phyloP scores from a whole-genome alignment of 2,329 filamentous ascomycete species.

The Aspergillus ochraceoroseus region DNA sequence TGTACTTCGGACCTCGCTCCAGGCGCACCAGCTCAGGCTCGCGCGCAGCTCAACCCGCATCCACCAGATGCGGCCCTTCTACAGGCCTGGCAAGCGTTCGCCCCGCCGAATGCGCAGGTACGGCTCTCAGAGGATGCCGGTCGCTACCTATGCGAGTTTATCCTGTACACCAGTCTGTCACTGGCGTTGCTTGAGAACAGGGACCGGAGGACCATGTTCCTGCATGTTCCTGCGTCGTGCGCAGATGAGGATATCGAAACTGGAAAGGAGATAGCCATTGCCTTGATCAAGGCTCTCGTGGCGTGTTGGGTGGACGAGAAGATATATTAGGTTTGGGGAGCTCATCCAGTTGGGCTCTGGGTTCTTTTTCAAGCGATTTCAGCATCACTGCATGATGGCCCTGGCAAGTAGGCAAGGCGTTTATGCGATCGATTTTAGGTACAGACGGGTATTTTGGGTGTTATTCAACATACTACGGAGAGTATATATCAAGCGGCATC shows the following conservation, averaged over 20 bases:
- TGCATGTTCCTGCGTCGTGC: conserved; percentile 64
- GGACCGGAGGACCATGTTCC: conserved; percentile 55
- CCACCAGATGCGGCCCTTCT: conserved; percentile 36
- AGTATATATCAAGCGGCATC: too few species aligned
- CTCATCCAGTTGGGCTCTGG: too few species aligned
- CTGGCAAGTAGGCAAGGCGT: too few species aligned
- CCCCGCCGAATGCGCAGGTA: conserved; percentile 35
- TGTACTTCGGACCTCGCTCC: conserved; percentile 11
- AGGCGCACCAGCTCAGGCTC: conserved; percentile 2
- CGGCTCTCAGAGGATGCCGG: conserved; percentile 66
- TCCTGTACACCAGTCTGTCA: conserved; percentile 65
- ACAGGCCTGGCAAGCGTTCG: conserved; percentile 32
- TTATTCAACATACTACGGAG: too few species aligned
- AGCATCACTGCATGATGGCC: too few species aligned
- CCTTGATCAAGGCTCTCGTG: conserved; percentile 42
- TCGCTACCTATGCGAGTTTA: conserved; percentile 72
- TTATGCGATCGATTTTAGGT: too few species aligned
- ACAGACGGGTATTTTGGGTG: too few species aligned
- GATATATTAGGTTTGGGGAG: conserved; percentile 8
- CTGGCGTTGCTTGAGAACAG: conserved; percentile 29
- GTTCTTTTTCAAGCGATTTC: too few species aligned
- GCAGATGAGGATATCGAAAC: conserved; percentile 45
- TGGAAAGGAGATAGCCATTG: conserved; percentile 41
- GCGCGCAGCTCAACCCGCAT: conserved; percentile 18
- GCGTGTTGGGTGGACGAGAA: conserved; percentile 36